A percentile compares a stretch with the other conserved stretches of the same genome.
Evolutionary conservation across 2,329 filamentous ascomycete species (phyloP).

Genomic region (Teratosphaeria nubilosa): DNA sequence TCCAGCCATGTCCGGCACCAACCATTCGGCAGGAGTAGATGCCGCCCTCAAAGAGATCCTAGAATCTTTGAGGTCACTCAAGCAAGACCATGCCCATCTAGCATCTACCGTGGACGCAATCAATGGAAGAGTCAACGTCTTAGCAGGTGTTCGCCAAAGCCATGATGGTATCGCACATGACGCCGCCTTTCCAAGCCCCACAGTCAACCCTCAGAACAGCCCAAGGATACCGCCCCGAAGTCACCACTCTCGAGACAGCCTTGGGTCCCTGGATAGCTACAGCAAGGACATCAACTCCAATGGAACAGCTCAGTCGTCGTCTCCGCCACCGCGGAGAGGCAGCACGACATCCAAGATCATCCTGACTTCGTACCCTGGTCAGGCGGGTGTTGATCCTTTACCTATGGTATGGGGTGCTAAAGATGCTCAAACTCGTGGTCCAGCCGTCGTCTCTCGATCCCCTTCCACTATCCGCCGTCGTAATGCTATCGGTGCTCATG

Average conservation of each 20-base stretch:
- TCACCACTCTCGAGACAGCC: slow-evolving; percentile 16
- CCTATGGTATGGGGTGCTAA: slow-evolving; percentile 77
- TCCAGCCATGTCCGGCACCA: background rate
- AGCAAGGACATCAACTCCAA: slow-evolving; percentile 11
- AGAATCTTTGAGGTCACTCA: slow-evolving; percentile 43
- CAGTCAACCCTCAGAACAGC: slow-evolving; percentile 8
- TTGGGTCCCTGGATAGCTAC: slow-evolving; percentile 14
- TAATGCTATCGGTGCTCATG: slow-evolving; percentile 66
- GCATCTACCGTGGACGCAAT: slow-evolving; percentile 49
- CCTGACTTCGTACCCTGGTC: slow-evolving; percentile 79
- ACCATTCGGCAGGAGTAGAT: background rate
- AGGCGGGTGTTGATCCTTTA: slow-evolving; percentile 87
- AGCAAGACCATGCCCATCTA: slow-evolving; percentile 46
- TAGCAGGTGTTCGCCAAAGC: slow-evolving; percentile 49
- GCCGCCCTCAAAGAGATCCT: slow-evolving; percentile 45
- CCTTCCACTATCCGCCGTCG: slow-evolving; percentile 66
- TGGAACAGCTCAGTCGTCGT: slow-evolving; percentile 2
- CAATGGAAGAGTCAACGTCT: slow-evolving; percentile 51
- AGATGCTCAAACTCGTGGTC: slow-evolving; percentile 66
- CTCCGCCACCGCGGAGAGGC: slow-evolving; percentile 25
- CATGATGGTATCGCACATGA: slow-evolving; percentile 38
- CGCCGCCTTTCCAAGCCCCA: slow-evolving; percentile 17
- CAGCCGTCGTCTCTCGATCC: slow-evolving; percentile 74
- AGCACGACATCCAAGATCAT: slow-evolving; percentile 50
- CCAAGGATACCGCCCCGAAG: slow-evolving; percentile 13